phyloP scores from a whole-genome alignment of 495 filamentous ascomycete genomes.

The Xylaria grammica region DNA sequence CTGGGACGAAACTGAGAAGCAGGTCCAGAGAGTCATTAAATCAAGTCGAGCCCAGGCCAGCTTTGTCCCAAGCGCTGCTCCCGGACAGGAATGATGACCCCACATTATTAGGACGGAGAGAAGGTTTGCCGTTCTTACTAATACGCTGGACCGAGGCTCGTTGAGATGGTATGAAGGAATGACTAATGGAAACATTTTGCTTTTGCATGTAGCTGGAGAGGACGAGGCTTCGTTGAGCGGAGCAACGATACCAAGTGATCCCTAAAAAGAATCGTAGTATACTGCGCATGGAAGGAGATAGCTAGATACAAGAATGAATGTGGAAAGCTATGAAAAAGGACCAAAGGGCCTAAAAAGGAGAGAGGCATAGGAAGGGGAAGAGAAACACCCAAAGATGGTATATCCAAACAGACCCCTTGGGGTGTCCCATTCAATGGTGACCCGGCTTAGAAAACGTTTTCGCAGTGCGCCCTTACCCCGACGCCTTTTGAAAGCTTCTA shows the following conservation, averaged over 20 bases:
- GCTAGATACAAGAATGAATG: slow-evolving; percentile 17
- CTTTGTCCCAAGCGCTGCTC: slow-evolving; percentile 50
- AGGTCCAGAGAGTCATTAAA: slow-evolving; percentile 83
- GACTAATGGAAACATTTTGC: slow-evolving; percentile 19
- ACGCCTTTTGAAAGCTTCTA: too few relatives aligned
- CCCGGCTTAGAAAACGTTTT: too few relatives aligned
- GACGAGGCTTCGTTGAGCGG: not conserved
- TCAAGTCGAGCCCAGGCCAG: slow-evolving; percentile 71
- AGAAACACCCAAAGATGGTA: not conserved
- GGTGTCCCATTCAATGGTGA: not conserved
- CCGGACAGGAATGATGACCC: not conserved
- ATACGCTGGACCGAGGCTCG: not conserved
- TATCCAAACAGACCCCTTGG: not conserved
- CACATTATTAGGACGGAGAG: not conserved
- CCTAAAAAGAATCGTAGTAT: not conserved
- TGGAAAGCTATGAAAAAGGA: not conserved
- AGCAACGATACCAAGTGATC: slow-evolving; percentile 8
- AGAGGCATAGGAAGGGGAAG: not conserved
- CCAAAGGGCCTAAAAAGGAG: not conserved
- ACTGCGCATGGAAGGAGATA: not conserved
- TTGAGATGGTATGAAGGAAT: slow-evolving; percentile 20
- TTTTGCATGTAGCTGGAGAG: not conserved
- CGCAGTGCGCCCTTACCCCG: too few relatives aligned
- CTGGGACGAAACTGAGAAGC: slow-evolving; percentile 85
- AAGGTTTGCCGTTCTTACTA: not conserved